Conservation (phyloP, 345 rosid genomes). For the Pseudoturritis turrita region DNA sequence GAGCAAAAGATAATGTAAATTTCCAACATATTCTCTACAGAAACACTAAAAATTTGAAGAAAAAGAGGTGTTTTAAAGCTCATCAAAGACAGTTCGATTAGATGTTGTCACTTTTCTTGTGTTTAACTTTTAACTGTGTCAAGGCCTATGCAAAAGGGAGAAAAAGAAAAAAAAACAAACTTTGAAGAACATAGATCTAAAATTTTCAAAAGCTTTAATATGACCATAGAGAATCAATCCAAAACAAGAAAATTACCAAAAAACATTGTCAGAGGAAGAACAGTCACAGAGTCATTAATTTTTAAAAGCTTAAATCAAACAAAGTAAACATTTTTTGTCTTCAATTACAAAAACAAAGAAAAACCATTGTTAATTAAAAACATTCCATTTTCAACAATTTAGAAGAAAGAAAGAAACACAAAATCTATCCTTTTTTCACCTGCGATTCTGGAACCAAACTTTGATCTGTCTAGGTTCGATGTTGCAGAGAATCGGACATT, state of each 20-base stretch:
- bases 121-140: constrained; percentile 9
- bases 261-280: constrained; percentile 25
- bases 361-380: neutral
- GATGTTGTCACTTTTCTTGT: constrained; percentile 24
- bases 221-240: neutral
- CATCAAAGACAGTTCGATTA: constrained; percentile 30
- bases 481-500: constrained; percentile 31
- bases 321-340: neutral
- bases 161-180: neutral
- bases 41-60: neutral
- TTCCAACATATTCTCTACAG: constrained; percentile 26
- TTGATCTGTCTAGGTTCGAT: constrained; percentile 39
- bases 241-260: neutral
- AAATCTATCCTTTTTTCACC: constrained; percentile 14
- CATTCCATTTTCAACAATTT: no score
- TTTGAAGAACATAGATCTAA: constrained; percentile 17
- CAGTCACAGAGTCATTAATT: neutral
- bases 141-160: neutral
- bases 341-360: constrained; percentile 14
- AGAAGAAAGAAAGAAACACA: no score
- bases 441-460: constrained; percentile 43
- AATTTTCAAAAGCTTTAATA: constrained; percentile 21
- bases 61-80: constrained; percentile 11
- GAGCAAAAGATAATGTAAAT: constrained; percentile 31
- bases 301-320: neutral